Conservation (phyloP, 352 stramenopile genomes). For the Globisporangium irregulare region DNA sequence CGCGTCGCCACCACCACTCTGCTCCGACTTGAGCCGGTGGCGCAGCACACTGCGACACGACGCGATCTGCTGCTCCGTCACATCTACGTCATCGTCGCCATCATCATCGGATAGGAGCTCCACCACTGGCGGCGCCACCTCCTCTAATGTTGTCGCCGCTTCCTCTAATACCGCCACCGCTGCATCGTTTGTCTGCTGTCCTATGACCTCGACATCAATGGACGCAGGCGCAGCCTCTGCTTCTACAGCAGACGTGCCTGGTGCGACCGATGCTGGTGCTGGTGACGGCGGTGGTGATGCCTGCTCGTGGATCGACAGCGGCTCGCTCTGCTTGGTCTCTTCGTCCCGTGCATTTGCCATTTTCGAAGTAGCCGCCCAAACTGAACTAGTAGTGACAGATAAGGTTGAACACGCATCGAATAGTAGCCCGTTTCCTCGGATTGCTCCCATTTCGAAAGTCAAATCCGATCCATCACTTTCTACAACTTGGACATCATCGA, state of each 20-base stretch:
- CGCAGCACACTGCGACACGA: conserved; percentile 41
- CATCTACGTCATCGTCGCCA: neutral
- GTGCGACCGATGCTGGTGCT: neutral
- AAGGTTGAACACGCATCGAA: too few relatives aligned
- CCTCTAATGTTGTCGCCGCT: neutral
- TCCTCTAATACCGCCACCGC: neutral
- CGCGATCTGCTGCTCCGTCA: conserved; percentile 27
- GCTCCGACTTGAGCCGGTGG: conserved; percentile 32
- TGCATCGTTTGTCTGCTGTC: conserved; percentile 14
- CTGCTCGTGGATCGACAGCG: neutral
- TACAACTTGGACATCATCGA: too few relatives aligned
- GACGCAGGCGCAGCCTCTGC: neutral
- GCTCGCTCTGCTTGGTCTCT: conserved; percentile 18
- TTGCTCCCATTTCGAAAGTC: too few relatives aligned
- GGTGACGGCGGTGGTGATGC: neutral
- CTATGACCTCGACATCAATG: conserved; percentile 10
- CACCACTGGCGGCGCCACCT: neutral
- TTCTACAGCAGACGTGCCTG: neutral
- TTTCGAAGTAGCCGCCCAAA: neutral
- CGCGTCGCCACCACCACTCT: conserved; percentile 2
- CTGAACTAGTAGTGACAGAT: too few relatives aligned
- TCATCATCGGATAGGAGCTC: neutral
- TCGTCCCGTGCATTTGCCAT: conserved; percentile 2
- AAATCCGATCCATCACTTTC: too few relatives aligned
- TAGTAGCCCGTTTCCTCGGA: too few relatives aligned